Percentiles rank a stretch among this genome's conserved stretches.
phyloP scores from a whole-genome alignment of 306 rosid genomes.

The Vigna unguiculata region DNA sequence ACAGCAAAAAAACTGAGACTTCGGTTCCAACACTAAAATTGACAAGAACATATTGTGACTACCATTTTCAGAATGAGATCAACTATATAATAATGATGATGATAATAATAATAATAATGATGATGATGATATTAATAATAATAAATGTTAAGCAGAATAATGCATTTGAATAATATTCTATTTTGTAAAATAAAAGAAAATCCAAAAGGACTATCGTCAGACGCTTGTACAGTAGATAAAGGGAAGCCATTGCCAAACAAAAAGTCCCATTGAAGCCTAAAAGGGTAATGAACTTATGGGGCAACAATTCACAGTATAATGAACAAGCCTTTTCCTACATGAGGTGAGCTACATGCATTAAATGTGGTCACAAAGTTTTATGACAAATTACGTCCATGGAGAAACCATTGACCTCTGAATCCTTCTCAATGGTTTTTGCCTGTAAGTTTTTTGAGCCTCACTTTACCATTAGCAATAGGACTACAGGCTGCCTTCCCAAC shows the following conservation, averaged over 20 bases:
- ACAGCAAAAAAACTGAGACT: neutral
- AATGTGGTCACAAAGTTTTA: neutral
- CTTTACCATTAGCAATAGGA: neutral
- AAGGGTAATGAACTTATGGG: neutral
- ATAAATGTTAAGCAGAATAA: neutral
- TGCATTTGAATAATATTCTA: neutral
- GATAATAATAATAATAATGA: neutral
- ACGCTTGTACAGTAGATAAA: neutral
- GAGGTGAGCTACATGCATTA: neutral
- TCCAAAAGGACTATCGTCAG: neutral
- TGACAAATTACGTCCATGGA: neutral
- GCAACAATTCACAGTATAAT: neutral
- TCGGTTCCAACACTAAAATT: neutral
- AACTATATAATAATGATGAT: neutral
- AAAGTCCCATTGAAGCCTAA: neutral
- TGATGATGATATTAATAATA: too few relatives aligned
- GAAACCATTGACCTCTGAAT: neutral
- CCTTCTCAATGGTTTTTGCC: neutral
- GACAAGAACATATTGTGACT: neutral
- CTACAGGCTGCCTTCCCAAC: neutral
- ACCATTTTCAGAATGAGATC: neutral
- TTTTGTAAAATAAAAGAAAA: too few relatives aligned
- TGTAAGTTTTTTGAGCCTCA: neutral
- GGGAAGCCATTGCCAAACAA: constrained; percentile 23
- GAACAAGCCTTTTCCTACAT: neutral